Conservation (phyloP, 768 basidiomycete genomes). For the Amanita fuliginea region DNA sequence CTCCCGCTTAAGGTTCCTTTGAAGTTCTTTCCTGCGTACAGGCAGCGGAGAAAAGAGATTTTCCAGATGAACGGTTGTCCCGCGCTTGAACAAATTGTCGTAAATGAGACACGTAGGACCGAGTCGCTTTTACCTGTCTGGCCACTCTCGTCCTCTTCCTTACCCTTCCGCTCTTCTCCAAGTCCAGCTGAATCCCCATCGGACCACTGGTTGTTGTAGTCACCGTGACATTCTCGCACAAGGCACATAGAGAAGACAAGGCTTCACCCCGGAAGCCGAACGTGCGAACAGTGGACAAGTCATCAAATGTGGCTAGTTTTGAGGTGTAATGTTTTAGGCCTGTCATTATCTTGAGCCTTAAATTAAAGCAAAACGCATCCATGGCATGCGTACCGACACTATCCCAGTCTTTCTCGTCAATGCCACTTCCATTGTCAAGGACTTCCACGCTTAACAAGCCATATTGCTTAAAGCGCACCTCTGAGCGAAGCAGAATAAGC, state of each 20-base stretch:
- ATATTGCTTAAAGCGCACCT: constrained; percentile 83
- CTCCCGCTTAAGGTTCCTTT: constrained; percentile 82
- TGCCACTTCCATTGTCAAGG: constrained; percentile 81
- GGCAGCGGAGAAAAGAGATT: constrained; percentile 75
- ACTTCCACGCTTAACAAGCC: constrained; percentile 80
- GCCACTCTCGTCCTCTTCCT: constrained; percentile 54
- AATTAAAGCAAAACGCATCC: background rate
- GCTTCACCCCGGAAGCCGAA: constrained; percentile 98
- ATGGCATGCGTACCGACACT: constrained; percentile 59
- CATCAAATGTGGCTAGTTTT: constrained; percentile 68
- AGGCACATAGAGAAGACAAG: constrained; percentile 82
- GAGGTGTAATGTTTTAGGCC: constrained; percentile 92
- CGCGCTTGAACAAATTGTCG: constrained; percentile 42
- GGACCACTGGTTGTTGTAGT: constrained; percentile 72
- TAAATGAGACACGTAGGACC: background rate
- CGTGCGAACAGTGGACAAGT: constrained; percentile 61
- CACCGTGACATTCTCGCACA: constrained; percentile 59
- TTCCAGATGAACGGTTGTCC: constrained; percentile 70
- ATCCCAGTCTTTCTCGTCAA: constrained; percentile 72
- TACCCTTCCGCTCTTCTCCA: constrained; percentile 57
- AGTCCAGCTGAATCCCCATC: constrained; percentile 68
- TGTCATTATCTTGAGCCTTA: constrained; percentile 17
- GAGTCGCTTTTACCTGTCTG: constrained; percentile 44
- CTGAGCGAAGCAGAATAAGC: constrained; percentile 24
- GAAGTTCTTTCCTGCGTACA: constrained; percentile 86